phyloP scores from a whole-genome alignment of 192 early-diverging fungal species.

The Backusella parvicylindrica region DNA sequence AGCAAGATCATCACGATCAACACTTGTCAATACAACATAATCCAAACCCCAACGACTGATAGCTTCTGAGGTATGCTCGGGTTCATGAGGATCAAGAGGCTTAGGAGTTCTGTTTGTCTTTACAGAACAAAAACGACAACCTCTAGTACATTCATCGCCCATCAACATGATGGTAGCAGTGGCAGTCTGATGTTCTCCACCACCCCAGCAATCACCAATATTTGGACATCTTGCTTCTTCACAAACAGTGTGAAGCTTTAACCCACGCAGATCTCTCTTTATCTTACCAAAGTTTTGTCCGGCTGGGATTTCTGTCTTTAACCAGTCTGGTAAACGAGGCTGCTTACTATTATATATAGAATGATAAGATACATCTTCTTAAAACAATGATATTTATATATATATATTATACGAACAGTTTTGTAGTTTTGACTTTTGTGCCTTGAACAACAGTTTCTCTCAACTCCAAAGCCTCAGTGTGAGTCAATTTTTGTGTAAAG shows the following conservation, averaged over 20 bases:
- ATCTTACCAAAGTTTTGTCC: conserved; percentile 78
- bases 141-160: conserved; percentile 97
- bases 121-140: conserved; percentile 97
- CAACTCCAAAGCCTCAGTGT: conserved; percentile 60
- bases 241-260: conserved; percentile 96
- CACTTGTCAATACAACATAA: conserved; percentile 96
- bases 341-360: conserved; percentile 49
- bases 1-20: conserved; percentile 92
- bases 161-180: conserved; percentile 99
- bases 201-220: conserved; percentile 99
- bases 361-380: too few relatives aligned
- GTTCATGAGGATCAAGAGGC: conserved; percentile 85
- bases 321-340: conserved; percentile 82
- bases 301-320: conserved; percentile 89
- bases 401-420: conserved; percentile 16
- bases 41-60: conserved; percentile 94
- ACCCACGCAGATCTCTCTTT: conserved; percentile 88
- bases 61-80: conserved; percentile 89
- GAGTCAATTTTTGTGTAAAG: conserved; percentile 41
- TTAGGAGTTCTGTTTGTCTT: conserved; percentile 88
- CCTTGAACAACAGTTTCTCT: conserved; percentile 42
- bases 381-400: background rate
- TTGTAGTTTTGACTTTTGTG: conserved; percentile 35
- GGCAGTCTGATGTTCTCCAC: conserved; percentile 87
- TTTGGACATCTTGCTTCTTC: conserved; percentile 98